These are phyloP conservation scores for Epichloe sp. DNA, from an alignment of 2,329 filamentous ascomycete genomes.

Conservation along the genomic window DNA sequence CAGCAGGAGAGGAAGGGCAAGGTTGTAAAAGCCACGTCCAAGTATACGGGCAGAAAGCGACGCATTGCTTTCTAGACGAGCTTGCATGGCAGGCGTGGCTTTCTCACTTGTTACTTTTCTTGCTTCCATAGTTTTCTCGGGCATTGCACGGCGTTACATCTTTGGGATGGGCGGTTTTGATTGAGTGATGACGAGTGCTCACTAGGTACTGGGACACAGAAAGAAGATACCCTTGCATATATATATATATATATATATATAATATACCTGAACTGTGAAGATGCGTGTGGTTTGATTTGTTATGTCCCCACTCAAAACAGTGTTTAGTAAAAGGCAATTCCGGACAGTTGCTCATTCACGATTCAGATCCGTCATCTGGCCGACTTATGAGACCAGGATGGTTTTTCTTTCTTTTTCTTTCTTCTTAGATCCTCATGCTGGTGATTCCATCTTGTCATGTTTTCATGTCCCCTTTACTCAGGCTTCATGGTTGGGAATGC, in stretches of 20 bases:
- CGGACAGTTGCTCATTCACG: too few species aligned
- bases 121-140: too few species aligned
- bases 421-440: not conserved
- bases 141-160: conserved; percentile 17
- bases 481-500: conserved; percentile 97
- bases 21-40: conserved; percentile 75
- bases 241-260: not conserved
- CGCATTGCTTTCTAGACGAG: conserved; percentile 54
- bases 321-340: too few species aligned
- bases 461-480: not conserved
- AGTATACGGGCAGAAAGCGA: conserved; percentile 87
- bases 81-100: not conserved
- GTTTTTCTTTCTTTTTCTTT: not conserved
- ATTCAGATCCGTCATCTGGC: too few species aligned
- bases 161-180: not conserved
- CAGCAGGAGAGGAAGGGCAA: conserved; percentile 93
- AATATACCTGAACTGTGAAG: not conserved
- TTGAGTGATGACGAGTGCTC: conserved; percentile 2
- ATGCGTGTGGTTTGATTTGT: not conserved
- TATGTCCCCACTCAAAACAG: not conserved
- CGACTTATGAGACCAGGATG: too few species aligned
- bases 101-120: not conserved
- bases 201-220: not conserved
- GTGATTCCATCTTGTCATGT: not conserved
- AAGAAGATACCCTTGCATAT: conserved; percentile 9